phyloP scores from a whole-genome alignment of 106 monocot genomes.

The Apostasia shenzhenica region DNA sequence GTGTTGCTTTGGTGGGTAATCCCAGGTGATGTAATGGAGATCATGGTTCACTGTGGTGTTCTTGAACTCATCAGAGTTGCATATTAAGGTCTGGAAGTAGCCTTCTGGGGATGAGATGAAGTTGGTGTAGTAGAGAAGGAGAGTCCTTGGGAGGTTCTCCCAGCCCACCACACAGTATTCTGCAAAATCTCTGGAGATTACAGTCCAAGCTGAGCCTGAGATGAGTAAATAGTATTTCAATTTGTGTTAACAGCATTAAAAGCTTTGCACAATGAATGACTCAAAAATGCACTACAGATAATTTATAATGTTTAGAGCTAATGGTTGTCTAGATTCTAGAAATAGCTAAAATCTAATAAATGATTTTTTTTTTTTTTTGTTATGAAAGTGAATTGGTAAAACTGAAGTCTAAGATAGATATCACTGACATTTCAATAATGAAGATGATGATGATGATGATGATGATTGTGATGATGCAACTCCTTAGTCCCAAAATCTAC shows the following conservation, averaged over 20 bases:
- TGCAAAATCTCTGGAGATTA: constrained; percentile 68
- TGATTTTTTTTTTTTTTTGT: not conserved
- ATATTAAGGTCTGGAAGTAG: constrained; percentile 86
- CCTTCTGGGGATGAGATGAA: constrained; percentile 83
- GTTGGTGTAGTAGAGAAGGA: constrained; percentile 90
- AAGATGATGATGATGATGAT: no score
- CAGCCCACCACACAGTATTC: constrained; percentile 71
- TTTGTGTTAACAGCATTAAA: not conserved
- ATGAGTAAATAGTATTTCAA: not conserved
- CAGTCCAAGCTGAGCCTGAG: constrained; percentile 87
- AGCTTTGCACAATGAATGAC: not conserved
- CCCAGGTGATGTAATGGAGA: constrained; percentile 76
- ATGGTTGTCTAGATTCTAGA: not conserved
- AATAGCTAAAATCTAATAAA: not conserved
- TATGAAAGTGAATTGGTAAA: not conserved
- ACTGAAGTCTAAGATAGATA: not conserved
- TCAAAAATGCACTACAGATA: not conserved
- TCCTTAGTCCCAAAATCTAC: no score
- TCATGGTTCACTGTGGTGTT: constrained; percentile 79
- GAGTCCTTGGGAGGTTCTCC: constrained; percentile 90
- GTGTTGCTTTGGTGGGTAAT: constrained; percentile 87
- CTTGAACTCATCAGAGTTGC: constrained; percentile 53
- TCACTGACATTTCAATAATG: no score
- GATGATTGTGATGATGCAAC: no score
- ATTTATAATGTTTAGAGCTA: not conserved